Base-by-base conservation (phyloP, 2,329 filamentous ascomycete species). In the Colletotrichum sansevieriae region DNA sequence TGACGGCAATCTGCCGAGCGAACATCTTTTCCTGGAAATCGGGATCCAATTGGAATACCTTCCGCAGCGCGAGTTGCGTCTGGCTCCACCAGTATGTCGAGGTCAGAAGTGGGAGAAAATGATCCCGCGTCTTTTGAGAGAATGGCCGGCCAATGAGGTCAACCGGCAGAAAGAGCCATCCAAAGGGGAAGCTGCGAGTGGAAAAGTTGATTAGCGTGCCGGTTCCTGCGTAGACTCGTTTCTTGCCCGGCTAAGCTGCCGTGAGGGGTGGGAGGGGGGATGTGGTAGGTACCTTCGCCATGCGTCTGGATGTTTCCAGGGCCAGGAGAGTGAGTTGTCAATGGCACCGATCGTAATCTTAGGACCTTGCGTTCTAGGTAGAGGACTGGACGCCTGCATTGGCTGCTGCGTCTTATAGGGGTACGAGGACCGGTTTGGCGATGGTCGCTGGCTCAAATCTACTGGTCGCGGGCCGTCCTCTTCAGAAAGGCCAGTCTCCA, bases 21-120 rank as follows among this genome's bases (percentile, higher is more conserved):
- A 97, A 99, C 96, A 99, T 99, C 80, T 93, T 92, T 82, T 99
- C 96, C 78, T 98, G 94, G 79, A 99, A 99, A 80, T 99, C 96
- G 2, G 91, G 90, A 78, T 99, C 96, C 77, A 97, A 89, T 72
- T 93, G 91, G 78, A 99, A 99, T 52, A 98, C 91, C 70, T 90
- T 88, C 62, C 96, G 92, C 44, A 99, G 84, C 22, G 94, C 92
- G 68, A 93, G 84, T 75, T 97, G 94, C 4, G 96, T 99, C 74
- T 98, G 94, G 72, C 91, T 93, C 96, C 96, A 99, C 96, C 96
- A 99, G 60, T 92, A 88, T 29, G 95, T 97, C 1, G 95, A 98
- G 0, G 96, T 98, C 39, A 99, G 86, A 4, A 99, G 85, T 4
- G 96, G 95, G n/a, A 99, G 85, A 81, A 99, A 99, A 79, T 99